Evolutionary conservation across 164 flowering plant species (phyloP).

Genomic region (Magnolia officinalis): DNA sequence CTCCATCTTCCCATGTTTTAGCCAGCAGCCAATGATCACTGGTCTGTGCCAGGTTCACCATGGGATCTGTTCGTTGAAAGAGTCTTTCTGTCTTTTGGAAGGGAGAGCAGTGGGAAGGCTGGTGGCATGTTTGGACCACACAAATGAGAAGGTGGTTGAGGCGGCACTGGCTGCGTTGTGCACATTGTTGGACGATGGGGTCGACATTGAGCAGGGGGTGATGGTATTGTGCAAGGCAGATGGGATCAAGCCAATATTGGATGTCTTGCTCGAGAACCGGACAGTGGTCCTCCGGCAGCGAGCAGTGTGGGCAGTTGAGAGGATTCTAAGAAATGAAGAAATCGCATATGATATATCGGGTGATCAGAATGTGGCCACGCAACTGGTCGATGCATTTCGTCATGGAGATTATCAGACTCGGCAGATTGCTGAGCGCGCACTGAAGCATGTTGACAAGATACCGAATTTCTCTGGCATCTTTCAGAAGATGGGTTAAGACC

Average conservation of each 20-base stretch:
- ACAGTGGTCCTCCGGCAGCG: conserved; percentile 29
- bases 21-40: conserved; percentile 54
- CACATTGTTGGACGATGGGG: conserved; percentile 79
- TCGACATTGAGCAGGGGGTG: conserved; percentile 70
- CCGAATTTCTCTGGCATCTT: conserved; percentile 92
- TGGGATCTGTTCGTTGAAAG: conserved; percentile 68
- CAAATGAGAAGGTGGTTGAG: conserved; percentile 76
- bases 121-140: conserved; percentile 81
- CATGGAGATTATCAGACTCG: conserved; percentile 77
- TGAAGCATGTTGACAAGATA: conserved; percentile 82
- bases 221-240: conserved; percentile 48
- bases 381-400: conserved; percentile 95
- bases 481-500: conserved; percentile 40
- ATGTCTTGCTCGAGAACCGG: conserved; percentile 32
- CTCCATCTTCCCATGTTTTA: conserved; percentile 64
- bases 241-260: conserved; percentile 31
- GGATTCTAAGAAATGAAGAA: conserved; percentile 31
- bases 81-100: conserved; percentile 75
- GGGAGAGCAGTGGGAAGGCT: conserved; percentile 72
- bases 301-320: conserved; percentile 32
- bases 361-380: conserved; percentile 68
- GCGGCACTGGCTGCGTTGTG: conserved; percentile 84
- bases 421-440: conserved; percentile 88
- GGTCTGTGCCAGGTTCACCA: conserved; percentile 71
- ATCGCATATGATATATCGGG: conserved; percentile 32